A percentile compares a stretch with the other conserved stretches of the same genome.
phyloP scores from a whole-genome alignment of 2,329 filamentous ascomycete genomes.

The Monosporascus sp. region DNA sequence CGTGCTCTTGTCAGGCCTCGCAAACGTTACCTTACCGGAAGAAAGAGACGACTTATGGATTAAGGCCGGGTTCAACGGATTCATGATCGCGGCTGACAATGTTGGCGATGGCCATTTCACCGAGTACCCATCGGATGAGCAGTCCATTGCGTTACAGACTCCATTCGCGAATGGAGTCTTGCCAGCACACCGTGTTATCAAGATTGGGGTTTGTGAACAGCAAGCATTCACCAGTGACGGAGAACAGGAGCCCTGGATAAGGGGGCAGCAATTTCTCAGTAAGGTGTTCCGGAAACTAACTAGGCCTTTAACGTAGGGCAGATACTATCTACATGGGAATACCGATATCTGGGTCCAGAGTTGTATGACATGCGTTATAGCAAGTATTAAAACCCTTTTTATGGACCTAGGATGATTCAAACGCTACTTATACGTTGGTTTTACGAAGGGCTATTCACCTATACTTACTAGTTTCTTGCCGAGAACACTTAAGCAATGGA shows the following conservation, averaged over 20 bases:
- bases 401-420: too few species aligned
- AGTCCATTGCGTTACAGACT: slow-evolving; percentile 20
- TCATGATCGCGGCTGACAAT: slow-evolving; percentile 21
- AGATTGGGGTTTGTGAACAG: neutral
- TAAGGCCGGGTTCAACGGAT: slow-evolving; percentile 6
- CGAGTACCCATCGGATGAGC: slow-evolving; percentile 18
- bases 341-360: too few species aligned
- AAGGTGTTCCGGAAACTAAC: too few species aligned
- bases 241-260: neutral
- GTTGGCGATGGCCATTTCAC: slow-evolving; percentile 20
- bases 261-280: neutral
- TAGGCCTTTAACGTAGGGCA: too few species aligned
- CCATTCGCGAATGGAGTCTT: slow-evolving; percentile 17
- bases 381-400: too few species aligned
- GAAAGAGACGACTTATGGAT: slow-evolving; percentile 7
- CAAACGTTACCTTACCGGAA: slow-evolving; percentile 5
- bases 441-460: too few species aligned
- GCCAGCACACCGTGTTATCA: neutral
- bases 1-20: slow-evolving; percentile 7
- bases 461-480: too few species aligned
- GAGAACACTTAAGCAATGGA: too few species aligned
- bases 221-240: neutral
- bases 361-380: too few species aligned
- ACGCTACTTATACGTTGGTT: too few species aligned
- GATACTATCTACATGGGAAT: too few species aligned